Base-by-base conservation (phyloP, 2,329 filamentous ascomycete genomes). In the Cladosporium sp. region DNA sequence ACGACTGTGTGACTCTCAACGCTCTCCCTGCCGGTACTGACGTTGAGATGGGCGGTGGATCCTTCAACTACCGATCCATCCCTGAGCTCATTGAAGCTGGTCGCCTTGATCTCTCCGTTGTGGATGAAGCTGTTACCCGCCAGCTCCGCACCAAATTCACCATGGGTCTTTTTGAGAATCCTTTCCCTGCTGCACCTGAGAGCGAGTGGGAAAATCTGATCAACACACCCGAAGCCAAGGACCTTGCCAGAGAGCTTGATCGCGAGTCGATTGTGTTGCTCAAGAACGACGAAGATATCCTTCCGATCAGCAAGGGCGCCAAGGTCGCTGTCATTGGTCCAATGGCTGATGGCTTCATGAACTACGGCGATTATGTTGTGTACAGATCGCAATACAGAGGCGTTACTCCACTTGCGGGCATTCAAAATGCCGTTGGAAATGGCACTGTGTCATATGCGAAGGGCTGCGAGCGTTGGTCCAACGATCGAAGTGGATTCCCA, bases 41-140 rank as follows among this genome's bases (percentile, higher is more conserved):
- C 71, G 84, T 90, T 14, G 90, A 92, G 72, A 92, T 92, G 90
- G 90, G 90, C 14, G 90, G 90, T 47, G 90, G 90, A 24, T 89
- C 87, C 24, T 92, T 86, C 80, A 92, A 88, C 74, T 90, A 87
- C 73, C 82, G 87, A 69, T 85, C 82, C 41, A 91, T 92, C 61
- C 88, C 89, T 6, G 80, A 85, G 32, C 82, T 92, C 59, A 82
- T 92, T 18, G 78, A 86, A 64, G 81, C 84, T 1, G 88, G 88
- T 0, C 87, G 85, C 65, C 78, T 92, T 1, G 82, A 86, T 51
- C 80, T 87, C 32, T 78, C 83, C 6, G 73, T 85, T 30, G 86
- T 92, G n/a, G 83, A 92, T 74, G 84, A 80, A 10, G 90, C 90
- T 4, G 90, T 92, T 1, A 82, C 86, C 4, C 82, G 90, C 64